phyloP scores from a whole-genome alignment of 179 eudicot genomes.

The Actinidia arguta region DNA sequence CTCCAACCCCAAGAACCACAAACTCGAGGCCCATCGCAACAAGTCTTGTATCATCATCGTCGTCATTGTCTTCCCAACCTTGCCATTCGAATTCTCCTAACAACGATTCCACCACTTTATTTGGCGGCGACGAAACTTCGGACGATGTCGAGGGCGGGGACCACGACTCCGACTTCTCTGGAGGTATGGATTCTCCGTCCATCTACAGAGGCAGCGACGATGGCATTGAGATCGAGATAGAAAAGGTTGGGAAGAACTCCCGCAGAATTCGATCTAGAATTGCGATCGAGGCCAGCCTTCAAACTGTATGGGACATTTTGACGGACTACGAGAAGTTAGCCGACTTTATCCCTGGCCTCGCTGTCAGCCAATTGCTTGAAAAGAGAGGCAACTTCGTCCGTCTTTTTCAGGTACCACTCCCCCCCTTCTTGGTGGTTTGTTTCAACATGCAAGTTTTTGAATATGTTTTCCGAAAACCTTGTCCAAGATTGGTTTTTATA shows the following conservation, averaged over 20 bases:
- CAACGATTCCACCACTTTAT: neutral
- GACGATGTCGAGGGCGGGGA: neutral
- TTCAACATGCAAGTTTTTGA: no score
- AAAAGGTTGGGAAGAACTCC: slow-evolving; percentile 48
- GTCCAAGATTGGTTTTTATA: no score
- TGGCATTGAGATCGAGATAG: slow-evolving; percentile 41
- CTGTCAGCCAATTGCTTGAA: slow-evolving; percentile 59
- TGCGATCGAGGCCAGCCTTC: slow-evolving; percentile 48
- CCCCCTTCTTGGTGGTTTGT: no score
- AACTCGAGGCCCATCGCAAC: neutral
- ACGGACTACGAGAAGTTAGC: slow-evolving; percentile 71
- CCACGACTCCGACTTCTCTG: neutral
- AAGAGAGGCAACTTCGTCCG: slow-evolving; percentile 63
- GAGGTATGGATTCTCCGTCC: neutral
- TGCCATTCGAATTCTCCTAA: slow-evolving; percentile 1
- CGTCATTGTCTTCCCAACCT: slow-evolving; percentile 1
- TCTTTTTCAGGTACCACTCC: slow-evolving; percentile 66
- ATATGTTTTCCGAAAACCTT: no score
- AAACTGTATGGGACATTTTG: slow-evolving; percentile 60
- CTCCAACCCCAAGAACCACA: neutral
- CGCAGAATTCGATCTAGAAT: slow-evolving; percentile 59
- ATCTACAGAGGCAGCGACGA: neutral
- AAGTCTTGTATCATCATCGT: neutral
- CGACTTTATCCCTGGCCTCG: slow-evolving; percentile 73
- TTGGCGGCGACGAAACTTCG: neutral